Conservation (phyloP, 768 basidiomycete genomes). For the Serendipita sp. region DNA sequence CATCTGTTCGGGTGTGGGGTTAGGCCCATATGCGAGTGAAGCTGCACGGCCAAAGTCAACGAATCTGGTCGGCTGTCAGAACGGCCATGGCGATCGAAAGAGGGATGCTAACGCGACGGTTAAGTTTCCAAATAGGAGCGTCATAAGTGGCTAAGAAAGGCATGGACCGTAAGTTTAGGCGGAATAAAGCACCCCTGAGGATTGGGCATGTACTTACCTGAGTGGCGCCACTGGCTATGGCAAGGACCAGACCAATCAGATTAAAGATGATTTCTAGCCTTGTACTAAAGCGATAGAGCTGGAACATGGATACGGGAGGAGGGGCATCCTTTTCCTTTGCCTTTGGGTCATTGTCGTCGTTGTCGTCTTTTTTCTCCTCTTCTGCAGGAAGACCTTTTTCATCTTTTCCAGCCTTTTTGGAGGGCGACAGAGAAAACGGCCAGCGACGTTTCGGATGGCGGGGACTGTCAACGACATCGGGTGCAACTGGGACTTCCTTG, state of each 20-base stretch:
- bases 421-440: neutral
- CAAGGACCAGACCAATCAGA: constrained; percentile 52
- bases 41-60: constrained; percentile 32
- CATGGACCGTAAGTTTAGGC: neutral
- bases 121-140: constrained; percentile 23
- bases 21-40: neutral
- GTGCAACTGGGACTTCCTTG: no score
- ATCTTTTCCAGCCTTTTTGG: no score
- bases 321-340: constrained; percentile 9
- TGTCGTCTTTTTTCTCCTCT: no score
- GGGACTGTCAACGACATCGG: no score
- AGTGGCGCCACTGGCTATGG: constrained; percentile 64
- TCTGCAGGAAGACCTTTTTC: no score
- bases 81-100: no score
- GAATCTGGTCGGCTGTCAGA: constrained; percentile 16
- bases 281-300: constrained; percentile 49
- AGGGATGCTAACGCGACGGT: constrained; percentile 17
- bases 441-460: neutral
- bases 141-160: constrained; percentile 32
- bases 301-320: constrained; percentile 17
- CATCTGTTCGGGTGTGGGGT: constrained; percentile 16
- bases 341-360: no score
- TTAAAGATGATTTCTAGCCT: constrained; percentile 49
- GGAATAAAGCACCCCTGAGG: neutral
- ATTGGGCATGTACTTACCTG: constrained; percentile 32